Evolutionary conservation across 495 filamentous ascomycete species (phyloP).

Genomic region (Evansstolkia leycettana): DNA sequence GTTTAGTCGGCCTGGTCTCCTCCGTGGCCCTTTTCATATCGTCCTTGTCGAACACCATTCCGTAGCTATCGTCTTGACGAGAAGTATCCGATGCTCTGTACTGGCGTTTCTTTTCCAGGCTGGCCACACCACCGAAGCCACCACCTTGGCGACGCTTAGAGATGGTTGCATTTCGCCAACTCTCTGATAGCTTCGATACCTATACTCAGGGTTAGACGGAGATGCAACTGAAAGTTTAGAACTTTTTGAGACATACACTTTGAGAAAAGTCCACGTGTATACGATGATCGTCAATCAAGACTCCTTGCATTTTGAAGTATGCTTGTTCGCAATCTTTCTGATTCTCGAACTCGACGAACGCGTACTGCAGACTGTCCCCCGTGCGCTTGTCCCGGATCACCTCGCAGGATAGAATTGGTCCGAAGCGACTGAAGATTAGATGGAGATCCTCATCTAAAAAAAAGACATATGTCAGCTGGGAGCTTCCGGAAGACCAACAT

Average conservation of each 20-base stretch:
- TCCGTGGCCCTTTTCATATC: slow-evolving; percentile 20
- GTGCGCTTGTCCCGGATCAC: slow-evolving; percentile 92
- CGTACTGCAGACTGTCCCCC: slow-evolving; percentile 90
- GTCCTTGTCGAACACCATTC: slow-evolving; percentile 75
- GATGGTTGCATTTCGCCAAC: slow-evolving; percentile 83
- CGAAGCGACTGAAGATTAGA: slow-evolving; percentile 93
- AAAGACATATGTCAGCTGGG: slow-evolving; percentile 2
- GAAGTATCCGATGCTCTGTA: slow-evolving; percentile 60
- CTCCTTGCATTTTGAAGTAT: slow-evolving; percentile 96
- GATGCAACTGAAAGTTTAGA: slow-evolving; percentile 1
- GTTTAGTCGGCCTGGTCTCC: neutral
- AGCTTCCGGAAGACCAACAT: too few relatives aligned
- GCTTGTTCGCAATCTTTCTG: slow-evolving; percentile 88
- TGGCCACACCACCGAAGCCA: slow-evolving; percentile 80
- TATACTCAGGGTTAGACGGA: slow-evolving; percentile 21
- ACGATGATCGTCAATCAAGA: slow-evolving; percentile 92
- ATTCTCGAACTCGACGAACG: slow-evolving; percentile 93
- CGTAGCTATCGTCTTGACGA: slow-evolving; percentile 42
- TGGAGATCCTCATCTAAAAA: slow-evolving; percentile 81
- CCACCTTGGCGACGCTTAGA: slow-evolving; percentile 62
- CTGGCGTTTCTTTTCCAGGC: slow-evolving; percentile 80
- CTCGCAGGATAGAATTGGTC: slow-evolving; percentile 89
- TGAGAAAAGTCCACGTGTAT: slow-evolving; percentile 99
- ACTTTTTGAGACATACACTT: slow-evolving; percentile 45
- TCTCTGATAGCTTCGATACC: slow-evolving; percentile 77